Evolutionary conservation across 192 early-diverging fungal genomes (phyloP).

Genomic region (Diversispora eburnea): DNA sequence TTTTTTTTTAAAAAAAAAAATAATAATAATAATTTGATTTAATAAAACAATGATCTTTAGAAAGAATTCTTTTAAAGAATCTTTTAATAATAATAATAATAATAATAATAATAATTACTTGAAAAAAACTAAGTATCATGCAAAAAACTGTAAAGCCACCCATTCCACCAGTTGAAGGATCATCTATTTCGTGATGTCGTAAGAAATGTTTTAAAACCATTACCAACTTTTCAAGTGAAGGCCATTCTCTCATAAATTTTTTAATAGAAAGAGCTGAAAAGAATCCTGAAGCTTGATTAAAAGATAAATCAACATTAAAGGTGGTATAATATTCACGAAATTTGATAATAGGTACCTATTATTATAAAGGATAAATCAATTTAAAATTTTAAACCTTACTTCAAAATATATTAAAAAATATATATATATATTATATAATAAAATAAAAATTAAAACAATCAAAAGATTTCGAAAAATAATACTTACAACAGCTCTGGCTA

Average conservation of each 20-base stretch:
- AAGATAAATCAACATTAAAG: slow-evolving; percentile 78
- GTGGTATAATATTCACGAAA: slow-evolving; percentile 69
- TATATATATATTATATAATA: background rate
- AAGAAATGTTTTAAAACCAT: slow-evolving; percentile 87
- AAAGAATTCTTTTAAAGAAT: no score
- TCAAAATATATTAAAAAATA: background rate
- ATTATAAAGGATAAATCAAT: background rate
- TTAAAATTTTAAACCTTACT: no score
- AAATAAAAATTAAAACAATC: background rate
- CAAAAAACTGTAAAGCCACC: slow-evolving; percentile 80
- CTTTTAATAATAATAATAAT: background rate
- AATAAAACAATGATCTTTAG: no score
- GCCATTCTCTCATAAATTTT: slow-evolving; percentile 53
- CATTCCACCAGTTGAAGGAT: slow-evolving; percentile 85
- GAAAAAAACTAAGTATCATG: slow-evolving; percentile 77
- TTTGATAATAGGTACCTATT: slow-evolving; percentile 91
- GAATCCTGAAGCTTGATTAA: slow-evolving; percentile 71
- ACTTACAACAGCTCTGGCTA: slow-evolving; percentile 58
- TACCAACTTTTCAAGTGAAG: slow-evolving; percentile 64
- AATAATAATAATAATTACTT: slow-evolving; percentile 38
- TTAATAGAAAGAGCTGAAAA: slow-evolving; percentile 55
- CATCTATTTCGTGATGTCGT: slow-evolving; percentile 68
- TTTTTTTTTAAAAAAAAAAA: slow-evolving; percentile 32
- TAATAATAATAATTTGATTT: background rate
- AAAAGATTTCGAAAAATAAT: background rate